Base-by-base conservation (phyloP, 2,329 filamentous ascomycete genomes). In the Talaromyces sp. region DNA sequence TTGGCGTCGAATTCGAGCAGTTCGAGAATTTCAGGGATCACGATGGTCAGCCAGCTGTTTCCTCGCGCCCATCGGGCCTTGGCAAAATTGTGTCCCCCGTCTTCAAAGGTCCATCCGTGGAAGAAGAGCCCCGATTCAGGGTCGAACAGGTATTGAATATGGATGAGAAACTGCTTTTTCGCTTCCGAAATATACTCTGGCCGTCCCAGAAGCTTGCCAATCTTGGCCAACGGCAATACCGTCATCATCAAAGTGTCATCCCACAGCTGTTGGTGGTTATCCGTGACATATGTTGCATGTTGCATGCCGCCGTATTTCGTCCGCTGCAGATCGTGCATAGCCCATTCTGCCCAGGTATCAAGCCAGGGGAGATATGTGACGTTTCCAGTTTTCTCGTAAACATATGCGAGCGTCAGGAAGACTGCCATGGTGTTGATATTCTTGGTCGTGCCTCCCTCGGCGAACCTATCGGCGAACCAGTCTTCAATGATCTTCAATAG, bases 211-310 rank as follows among this genome's bases (percentile, higher is more conserved):
- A 92, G 78, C 60, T 87, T 82, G 0, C 90, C 90, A 63, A 92
- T 92, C 78, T 93, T 93, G 19, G 89, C 89, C 19, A 93, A 80
- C 1, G 90, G 90, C 75, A 93, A 78, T 6, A 92, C 90, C 0
- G 89, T 92, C 90, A 93, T 93, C 90, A 93, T 93, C 52, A 93
- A 80, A 6, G 90, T 93, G 72, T 93, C 90, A 67, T 92, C 90
- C 90, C 90, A 93, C 25, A 93, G 80, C 77, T 93, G 88, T 72
- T 91, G 83, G 64, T 86, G 81, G 73, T 93, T 92, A 65, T 84
- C 81, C 2, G 85, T 82, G 33, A 88, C 75, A 67, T 92, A 92
- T 0, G 90, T 93, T 63, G 88, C 84, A 74, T 90, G 89, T 73
- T 92, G 89, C 80, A 92, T 89, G 61, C 88, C 81, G 54, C 87